Base-by-base conservation (phyloP, 495 filamentous ascomycete genomes). In the Neurospora hispaniola region DNA sequence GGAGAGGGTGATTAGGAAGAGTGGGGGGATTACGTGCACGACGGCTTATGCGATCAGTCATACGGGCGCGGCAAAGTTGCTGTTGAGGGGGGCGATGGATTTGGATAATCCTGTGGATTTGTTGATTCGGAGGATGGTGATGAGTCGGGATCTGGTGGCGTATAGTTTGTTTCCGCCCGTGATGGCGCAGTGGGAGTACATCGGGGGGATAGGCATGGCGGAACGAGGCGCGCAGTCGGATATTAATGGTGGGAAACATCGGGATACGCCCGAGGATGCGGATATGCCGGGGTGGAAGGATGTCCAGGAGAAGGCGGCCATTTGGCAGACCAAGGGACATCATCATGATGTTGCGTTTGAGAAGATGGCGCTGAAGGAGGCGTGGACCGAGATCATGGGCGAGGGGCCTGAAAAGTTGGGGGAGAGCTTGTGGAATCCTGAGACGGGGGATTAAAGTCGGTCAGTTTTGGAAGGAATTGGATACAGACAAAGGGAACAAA, bases 131-230 rank as follows among this genome's bases (percentile, higher is more conserved):
- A 31, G 71, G 0, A 12, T 77, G 31, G 73, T 44, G 0, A 66
- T 74, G 35, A 70, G 44, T 20, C 23, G 70, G 5, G 72, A 75
- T 46, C 35, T 77, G 14, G 74, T 77, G 4, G 70, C 74, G 0
- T 77, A 77, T 41, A 71, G 48, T 9, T 68, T 77, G 8, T 54
- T 72, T 48, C 75, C 75, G 70, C 73, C 75, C 8, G 42, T 75
- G 3, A 66, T 77, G 20, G 72, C 74, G 38, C 75, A 77, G 74
- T 77, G 74, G 72, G 75, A 75, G 69, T 77, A 75, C n/a, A 71
- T 43, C 2, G 18, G 11, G 2, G 75, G 72, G 8, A 62, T 77
- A 10, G 75, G 75, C 27, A 75, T 75, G 75, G 39, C 6, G 40
- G 71, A 75, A 69, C 48, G 75, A 2, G 75, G 74, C 11, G 74